phyloP scores from a whole-genome alignment of 1,284 basidiomycete species.

The Austroboletus niveus region DNA sequence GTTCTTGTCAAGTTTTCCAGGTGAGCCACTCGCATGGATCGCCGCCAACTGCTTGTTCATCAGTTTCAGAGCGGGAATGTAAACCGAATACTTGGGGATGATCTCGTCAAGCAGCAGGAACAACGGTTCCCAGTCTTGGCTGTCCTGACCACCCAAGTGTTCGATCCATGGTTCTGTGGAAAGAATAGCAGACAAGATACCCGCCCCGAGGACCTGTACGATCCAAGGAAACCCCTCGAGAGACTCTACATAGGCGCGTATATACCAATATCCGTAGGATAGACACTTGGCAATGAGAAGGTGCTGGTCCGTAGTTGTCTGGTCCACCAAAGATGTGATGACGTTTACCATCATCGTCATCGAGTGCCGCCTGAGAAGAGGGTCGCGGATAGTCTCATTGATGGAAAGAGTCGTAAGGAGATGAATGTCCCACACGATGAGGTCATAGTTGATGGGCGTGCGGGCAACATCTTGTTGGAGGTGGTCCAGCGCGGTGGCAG shows the following conservation, averaged over 20 bases:
- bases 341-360: conserved; percentile 20
- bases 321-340: conserved; percentile 14
- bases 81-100: conserved; percentile 30
- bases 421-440: conserved; percentile 32
- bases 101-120: conserved; percentile 24
- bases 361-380: conserved; percentile 25
- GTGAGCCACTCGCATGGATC: conserved; percentile 15
- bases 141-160: conserved; percentile 16
- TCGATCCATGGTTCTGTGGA: conserved; percentile 27
- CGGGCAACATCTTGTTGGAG: conserved; percentile 24
- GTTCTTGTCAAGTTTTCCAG: conserved; percentile 14
- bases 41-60: conserved; percentile 15
- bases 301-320: conserved; percentile 4
- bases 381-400: conserved; percentile 24
- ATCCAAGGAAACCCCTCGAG: conserved; percentile 30
- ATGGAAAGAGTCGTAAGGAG: conserved; percentile 29
- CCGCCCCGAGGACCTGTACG: conserved; percentile 24
- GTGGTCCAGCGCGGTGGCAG: conserved; percentile 26
- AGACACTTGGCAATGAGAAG: conserved; percentile 23
- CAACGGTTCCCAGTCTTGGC: conserved; percentile 32
- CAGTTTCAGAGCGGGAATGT: conserved; percentile 16
- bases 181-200: conserved; percentile 26
- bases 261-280: conserved; percentile 33
- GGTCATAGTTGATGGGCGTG: conserved; percentile 25
- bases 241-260: conserved; percentile 26